These are phyloP conservation scores for Dinochytrium kinnereticum DNA, from an alignment of 371 early-diverging fungal genomes.

Conservation along the genomic window DNA sequence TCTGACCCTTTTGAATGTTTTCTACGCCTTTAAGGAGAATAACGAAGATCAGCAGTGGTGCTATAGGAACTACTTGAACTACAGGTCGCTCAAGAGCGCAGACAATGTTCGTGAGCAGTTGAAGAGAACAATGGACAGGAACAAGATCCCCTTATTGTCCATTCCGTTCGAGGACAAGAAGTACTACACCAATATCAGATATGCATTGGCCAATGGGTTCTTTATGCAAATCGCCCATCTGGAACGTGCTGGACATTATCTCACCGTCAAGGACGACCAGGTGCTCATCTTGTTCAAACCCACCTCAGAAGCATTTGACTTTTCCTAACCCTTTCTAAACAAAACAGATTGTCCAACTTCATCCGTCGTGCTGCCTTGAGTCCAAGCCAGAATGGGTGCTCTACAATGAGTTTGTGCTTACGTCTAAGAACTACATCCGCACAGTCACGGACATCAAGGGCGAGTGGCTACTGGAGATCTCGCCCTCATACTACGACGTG, in stretches of 20 bases:
- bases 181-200: constrained; percentile 85
- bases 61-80: constrained; percentile 88
- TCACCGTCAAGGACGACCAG: constrained; percentile 97
- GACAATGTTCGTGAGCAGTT: constrained; percentile 92
- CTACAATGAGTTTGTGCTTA: constrained; percentile 98
- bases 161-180: constrained; percentile 73
- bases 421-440: constrained; percentile 93
- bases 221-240: constrained; percentile 98
- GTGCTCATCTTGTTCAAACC: constrained; percentile 26
- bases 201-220: constrained; percentile 87
- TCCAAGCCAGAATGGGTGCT: constrained; percentile 96
- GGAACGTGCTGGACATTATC: constrained; percentile 86
- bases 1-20: constrained; percentile 93
- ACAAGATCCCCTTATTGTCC: constrained; percentile 72
- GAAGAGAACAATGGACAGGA: constrained; percentile 79
- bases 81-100: constrained; percentile 85
- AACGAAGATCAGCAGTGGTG: constrained; percentile 83
- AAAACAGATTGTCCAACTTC: constrained; percentile 78
- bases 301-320: too few relatives aligned
- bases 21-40: constrained; percentile 75
- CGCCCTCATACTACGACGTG: constrained; percentile 85
- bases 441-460: constrained; percentile 88
- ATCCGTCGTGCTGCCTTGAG: constrained; percentile 87
- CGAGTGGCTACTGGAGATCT: constrained; percentile 91
- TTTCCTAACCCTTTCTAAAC: not conserved